These are phyloP conservation scores for Chionographis japonica DNA, from an alignment of 106 monocot genomes.

Conservation along the genomic window DNA sequence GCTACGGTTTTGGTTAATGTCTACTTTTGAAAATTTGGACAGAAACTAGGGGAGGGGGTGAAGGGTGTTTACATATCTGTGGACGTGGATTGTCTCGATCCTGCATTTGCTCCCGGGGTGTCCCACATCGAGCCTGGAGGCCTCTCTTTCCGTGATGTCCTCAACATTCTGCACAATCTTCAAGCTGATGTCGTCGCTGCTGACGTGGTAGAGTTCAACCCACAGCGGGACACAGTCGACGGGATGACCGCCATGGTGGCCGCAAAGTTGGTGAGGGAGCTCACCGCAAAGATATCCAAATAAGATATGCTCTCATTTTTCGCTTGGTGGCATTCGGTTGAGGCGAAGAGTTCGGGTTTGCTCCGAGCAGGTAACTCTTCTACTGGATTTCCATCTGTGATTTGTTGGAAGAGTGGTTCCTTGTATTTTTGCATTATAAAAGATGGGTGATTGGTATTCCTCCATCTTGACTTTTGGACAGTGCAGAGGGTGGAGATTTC, in stretches of 20 bases:
- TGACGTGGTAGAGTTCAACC: constrained; percentile 98
- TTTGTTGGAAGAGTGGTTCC: no score
- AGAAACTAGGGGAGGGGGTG: constrained; percentile 91
- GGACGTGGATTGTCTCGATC: constrained; percentile 93
- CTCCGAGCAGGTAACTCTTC: no score
- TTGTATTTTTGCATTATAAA: no score
- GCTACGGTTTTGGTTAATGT: no score
- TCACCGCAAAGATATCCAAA: constrained; percentile 94
- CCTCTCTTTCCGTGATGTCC: constrained; percentile 91
- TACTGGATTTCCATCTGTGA: no score
- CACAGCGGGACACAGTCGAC: constrained; percentile 96
- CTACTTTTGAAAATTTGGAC: neutral
- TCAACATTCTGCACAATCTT: constrained; percentile 91
- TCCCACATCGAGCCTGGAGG: constrained; percentile 98
- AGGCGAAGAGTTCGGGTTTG: neutral
- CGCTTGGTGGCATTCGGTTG: neutral
- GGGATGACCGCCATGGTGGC: constrained; percentile 99
- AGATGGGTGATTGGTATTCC: no score
- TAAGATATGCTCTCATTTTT: constrained; percentile 10
- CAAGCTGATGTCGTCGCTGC: constrained; percentile 85
- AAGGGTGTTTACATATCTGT: constrained; percentile 94
- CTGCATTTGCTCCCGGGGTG: constrained; percentile 96
- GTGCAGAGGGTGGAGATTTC: no score
- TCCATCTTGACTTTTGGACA: no score
- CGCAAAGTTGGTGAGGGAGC: constrained; percentile 89